A percentile compares a stretch with the other conserved stretches of the same genome.
Evolutionary conservation across 805 yeast species (phyloP).

Genomic region (Wickerhamiella shivajii): DNA sequence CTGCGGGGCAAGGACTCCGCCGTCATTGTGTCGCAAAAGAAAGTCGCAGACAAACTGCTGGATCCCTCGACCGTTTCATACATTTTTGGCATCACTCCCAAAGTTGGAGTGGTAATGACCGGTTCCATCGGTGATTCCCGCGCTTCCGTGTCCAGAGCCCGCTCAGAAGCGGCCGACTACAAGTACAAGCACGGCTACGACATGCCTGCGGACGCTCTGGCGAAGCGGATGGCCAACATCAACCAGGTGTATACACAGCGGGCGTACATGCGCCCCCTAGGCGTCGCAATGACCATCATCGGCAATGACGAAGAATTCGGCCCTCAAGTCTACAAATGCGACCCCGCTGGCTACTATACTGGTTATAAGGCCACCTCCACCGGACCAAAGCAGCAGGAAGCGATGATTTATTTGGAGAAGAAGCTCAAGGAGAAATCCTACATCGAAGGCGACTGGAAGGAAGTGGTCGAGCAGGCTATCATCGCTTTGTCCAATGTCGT

Average conservation of each 20-base stretch:
- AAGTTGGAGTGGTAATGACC: constrained; percentile 80
- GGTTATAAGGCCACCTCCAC: constrained; percentile 87
- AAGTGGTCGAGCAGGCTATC: constrained; percentile 80
- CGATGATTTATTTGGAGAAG: constrained; percentile 78
- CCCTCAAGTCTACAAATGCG: constrained; percentile 81
- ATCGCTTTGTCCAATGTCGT: constrained; percentile 72
- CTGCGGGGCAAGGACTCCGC: constrained; percentile 76
- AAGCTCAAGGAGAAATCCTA: constrained; percentile 60
- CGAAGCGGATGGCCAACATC: constrained; percentile 90
- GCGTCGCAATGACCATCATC: constrained; percentile 80
- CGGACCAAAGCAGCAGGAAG: constrained; percentile 96
- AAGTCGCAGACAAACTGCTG: constrained; percentile 86
- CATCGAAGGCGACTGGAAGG: constrained; percentile 73
- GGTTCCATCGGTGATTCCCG: constrained; percentile 91
- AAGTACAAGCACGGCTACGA: constrained; percentile 90
- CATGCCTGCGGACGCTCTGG: constrained; percentile 86
- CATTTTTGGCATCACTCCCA: constrained; percentile 65
- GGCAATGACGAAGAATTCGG: constrained; percentile 83
- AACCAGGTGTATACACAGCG: constrained; percentile 94
- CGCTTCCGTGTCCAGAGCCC: constrained; percentile 76
- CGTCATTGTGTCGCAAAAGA: constrained; percentile 85
- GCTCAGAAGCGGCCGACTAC: constrained; percentile 92
- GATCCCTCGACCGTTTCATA: constrained; percentile 81
- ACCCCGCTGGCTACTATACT: constrained; percentile 92
- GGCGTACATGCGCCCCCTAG: constrained; percentile 97